Evolutionary conservation across 495 filamentous ascomycete species (phyloP), one percentile per base, ranked within the genome.

Genomic region (Lasiosphaeria hispida): DNA sequence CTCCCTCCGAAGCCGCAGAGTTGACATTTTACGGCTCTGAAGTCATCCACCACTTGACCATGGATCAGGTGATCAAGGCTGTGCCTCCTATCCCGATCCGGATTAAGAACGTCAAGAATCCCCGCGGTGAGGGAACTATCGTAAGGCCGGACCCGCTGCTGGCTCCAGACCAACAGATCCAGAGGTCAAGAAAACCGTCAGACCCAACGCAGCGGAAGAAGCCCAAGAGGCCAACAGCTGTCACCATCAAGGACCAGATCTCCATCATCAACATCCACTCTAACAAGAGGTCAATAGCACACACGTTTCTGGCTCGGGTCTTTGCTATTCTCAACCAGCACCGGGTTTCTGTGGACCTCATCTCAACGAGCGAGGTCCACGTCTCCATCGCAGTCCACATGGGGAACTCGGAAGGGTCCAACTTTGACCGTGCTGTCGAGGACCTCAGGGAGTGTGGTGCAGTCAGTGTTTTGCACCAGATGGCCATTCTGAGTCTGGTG

Each of bases 41-140:
- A 70, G 94, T 98, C 62, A 97, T 98, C 61, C 94, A 98, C 65
- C 94, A 94, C 48, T 87, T 96, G 67, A 98, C 94, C 53, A 97
- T 98, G 90, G 92, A 98, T 74, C 94, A 97, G 69, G 94, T 94
- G 49, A 96, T 97, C 70, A 88, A 86, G 49, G 92, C 93, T 3
- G 82, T 82, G 52, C 84, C 84, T 0, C 83, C 82, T 11, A 97
- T 97, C 70, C 90, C 88, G 8, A 95, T 97, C 63, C 89, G 94
- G 56, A 97, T 97, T 73, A 97, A 97, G 77, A 97, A 98, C 70
- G 94, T 97, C 68, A 92, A 95, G 77, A 96, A 97, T 64, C 91
- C 95, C 0, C 83, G 85, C 40, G 89, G 90, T 53, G 82, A 84
- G 55, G 94, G 94, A 48, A 99, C 94, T 30, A 79, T 96, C 52